Conservation (phyloP, 257 asterid species). For the Solanum tarapatanum region DNA sequence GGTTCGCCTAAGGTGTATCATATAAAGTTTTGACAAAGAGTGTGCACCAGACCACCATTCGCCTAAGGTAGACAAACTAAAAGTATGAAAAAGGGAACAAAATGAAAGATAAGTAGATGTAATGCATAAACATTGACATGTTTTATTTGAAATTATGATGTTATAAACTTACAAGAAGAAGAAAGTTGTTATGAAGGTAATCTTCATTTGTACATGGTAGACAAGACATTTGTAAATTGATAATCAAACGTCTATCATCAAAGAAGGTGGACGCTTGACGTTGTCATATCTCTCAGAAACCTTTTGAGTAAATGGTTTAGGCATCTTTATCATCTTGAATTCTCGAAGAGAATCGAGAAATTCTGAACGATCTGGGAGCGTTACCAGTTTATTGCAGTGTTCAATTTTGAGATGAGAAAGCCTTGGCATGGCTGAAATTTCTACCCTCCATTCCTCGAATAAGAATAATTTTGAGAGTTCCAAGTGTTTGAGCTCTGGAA, state of each 20-base stretch:
- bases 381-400: neutral
- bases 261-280: neutral
- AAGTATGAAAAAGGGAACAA: neutral
- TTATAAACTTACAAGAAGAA: neutral
- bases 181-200: neutral
- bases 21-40: no score
- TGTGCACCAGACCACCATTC: no score
- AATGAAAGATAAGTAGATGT: neutral
- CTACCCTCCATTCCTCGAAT: constrained; percentile 3
- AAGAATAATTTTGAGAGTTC: constrained; percentile 5
- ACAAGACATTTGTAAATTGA: neutral
- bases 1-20: no score
- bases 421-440: constrained; percentile 6
- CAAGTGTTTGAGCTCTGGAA: constrained; percentile 10
- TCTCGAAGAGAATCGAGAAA: neutral
- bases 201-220: no score
- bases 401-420: constrained; percentile 8
- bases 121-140: neutral
- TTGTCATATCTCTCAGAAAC: neutral
- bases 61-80: neutral
- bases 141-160: neutral
- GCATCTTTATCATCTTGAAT: neutral
- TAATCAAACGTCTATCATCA: neutral
- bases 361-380: neutral
- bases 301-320: neutral